phyloP scores from a whole-genome alignment of 2,329 filamentous ascomycete genomes.

The Anisogramma anomala region DNA sequence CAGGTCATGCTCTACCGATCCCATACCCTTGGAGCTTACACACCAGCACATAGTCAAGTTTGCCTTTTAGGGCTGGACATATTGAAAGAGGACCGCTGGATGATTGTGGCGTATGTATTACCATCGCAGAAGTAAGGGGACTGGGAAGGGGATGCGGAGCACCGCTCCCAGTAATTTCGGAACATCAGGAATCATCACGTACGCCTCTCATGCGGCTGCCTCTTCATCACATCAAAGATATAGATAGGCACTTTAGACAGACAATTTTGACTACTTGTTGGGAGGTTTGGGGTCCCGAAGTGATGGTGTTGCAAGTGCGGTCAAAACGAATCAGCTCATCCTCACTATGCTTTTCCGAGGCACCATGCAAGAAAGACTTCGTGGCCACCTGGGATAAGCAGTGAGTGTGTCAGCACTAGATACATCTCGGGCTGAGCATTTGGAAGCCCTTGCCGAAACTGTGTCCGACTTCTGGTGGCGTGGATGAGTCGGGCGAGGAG shows the following conservation, averaged over 20 bases:
- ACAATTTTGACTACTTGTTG: not conserved
- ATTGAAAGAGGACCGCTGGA: constrained; percentile 4
- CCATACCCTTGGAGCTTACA: not conserved
- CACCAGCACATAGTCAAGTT: not conserved
- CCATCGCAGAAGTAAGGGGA: not conserved
- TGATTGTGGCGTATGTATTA: constrained; percentile 2
- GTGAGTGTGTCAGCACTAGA: no score
- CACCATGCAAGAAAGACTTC: no score
- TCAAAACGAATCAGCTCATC: no score
- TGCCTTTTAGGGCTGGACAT: not conserved
- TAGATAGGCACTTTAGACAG: not conserved
- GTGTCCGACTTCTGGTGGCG: no score
- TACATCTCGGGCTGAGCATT: no score
- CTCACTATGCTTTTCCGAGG: no score
- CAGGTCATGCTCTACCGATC: not conserved
- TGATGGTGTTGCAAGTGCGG: not conserved
- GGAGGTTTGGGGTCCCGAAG: not conserved
- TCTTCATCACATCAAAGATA: not conserved
- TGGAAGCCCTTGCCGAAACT: no score
- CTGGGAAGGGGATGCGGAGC: not conserved
- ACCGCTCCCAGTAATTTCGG: not conserved
- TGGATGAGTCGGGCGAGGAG: no score
- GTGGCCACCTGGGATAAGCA: no score
- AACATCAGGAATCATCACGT: not conserved
- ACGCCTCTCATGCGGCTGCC: not conserved